Evolutionary conservation across 345 rosid species (phyloP).

Genomic region (Leavenworthia alabamica): DNA sequence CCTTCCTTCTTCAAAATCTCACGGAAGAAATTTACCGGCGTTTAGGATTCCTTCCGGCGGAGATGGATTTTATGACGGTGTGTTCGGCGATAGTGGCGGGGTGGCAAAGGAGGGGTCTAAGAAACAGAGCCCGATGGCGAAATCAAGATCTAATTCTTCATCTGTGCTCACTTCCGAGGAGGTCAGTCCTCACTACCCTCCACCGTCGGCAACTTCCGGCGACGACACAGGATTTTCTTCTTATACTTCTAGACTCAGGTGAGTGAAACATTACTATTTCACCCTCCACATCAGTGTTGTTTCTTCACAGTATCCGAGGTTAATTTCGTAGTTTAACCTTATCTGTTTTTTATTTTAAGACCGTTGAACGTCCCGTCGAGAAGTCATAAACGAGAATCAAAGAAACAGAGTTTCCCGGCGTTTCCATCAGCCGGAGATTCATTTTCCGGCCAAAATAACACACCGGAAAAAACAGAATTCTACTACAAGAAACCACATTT

Average conservation of each 20-base stretch:
- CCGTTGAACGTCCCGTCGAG: constrained; percentile 72
- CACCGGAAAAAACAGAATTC: constrained; percentile 34
- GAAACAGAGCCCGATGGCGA: too few relatives aligned
- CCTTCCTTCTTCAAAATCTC: constrained; percentile 25
- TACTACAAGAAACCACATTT: constrained; percentile 19
- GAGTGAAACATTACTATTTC: not conserved
- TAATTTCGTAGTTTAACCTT: not conserved
- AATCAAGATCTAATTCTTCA: too few relatives aligned
- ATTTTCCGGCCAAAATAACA: constrained; percentile 28
- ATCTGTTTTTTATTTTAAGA: constrained; percentile 30
- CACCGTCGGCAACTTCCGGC: constrained; percentile 28
- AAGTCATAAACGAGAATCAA: constrained; percentile 29
- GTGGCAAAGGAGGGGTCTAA: too few relatives aligned
- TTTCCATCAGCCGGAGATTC: constrained; percentile 18
- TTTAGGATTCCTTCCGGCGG: constrained; percentile 58
- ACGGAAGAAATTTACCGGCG: constrained; percentile 56
- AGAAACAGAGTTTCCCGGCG: constrained; percentile 35
- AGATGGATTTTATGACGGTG: constrained; percentile 57
- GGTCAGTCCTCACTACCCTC: constrained; percentile 63
- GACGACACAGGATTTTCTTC: constrained; percentile 68
- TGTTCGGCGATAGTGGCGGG: too few relatives aligned
- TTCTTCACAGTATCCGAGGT: not conserved
- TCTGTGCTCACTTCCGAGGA: constrained; percentile 79
- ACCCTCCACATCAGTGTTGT: not conserved
- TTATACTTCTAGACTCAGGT: constrained; percentile 87